A percentile compares a stretch with the other conserved stretches of the same genome.
Evolutionary conservation across 345 rosid genomes (phyloP).

Genomic region (Combretum micranthum): DNA sequence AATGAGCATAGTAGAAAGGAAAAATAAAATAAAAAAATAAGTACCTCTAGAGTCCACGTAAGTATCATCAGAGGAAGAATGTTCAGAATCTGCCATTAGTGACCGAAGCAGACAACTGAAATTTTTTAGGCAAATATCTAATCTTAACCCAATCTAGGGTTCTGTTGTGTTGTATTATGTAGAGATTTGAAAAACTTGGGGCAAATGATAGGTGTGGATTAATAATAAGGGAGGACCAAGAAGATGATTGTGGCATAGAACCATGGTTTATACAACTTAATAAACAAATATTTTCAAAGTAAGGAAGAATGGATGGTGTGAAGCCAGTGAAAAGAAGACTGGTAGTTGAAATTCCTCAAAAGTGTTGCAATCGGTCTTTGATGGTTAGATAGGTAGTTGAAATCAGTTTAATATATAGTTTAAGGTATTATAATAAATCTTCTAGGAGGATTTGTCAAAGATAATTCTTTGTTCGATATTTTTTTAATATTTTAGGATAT

Average conservation of each 20-base stretch:
- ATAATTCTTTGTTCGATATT: too few species aligned
- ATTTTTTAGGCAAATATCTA: background rate
- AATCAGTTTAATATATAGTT: background rate
- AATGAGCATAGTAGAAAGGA: too few species aligned
- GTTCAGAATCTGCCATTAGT: constrained; percentile 48
- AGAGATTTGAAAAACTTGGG: background rate
- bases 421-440: too few species aligned
- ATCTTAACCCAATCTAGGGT: background rate
- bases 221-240: background rate
- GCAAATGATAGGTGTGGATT: background rate
- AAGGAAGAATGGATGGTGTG: constrained; percentile 11
- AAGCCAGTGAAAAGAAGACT: background rate
- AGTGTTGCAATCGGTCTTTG: background rate
- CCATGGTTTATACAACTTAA: too few species aligned
- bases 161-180: too few species aligned
- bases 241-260: background rate
- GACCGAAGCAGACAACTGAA: background rate
- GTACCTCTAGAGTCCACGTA: constrained; percentile 30
- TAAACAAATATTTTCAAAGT: background rate
- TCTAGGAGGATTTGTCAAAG: too few species aligned
- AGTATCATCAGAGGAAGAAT: constrained; percentile 36
- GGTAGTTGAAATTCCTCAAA: constrained; percentile 12
- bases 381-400: constrained; percentile 16
- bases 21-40: too few species aligned
- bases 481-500: too few species aligned